Conservation (phyloP, 208 protist genomes). For the Tetramitus jugosus region DNA sequence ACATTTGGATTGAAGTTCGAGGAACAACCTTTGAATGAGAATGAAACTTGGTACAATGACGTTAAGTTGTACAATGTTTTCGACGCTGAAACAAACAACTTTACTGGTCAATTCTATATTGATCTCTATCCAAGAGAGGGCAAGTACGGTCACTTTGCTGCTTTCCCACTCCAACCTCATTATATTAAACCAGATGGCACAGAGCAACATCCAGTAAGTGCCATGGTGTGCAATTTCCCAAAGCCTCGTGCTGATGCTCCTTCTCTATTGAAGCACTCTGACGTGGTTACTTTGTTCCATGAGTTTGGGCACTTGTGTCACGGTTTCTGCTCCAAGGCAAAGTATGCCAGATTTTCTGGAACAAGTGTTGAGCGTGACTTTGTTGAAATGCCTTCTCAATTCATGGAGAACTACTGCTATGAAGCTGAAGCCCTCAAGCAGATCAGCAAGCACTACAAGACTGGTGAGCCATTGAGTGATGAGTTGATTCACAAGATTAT, state of each 20-base stretch:
- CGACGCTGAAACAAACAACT: slow-evolving; percentile 18
- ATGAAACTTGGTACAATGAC: slow-evolving; percentile 19
- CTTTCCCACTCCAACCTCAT: slow-evolving; percentile 18
- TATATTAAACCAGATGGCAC: background rate
- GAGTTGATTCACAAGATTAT: slow-evolving; percentile 29
- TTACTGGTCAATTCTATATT: slow-evolving; percentile 28
- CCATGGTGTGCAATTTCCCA: slow-evolving; percentile 27
- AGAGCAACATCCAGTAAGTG: slow-evolving; percentile 14
- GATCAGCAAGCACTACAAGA: slow-evolving; percentile 24
- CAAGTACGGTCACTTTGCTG: slow-evolving; percentile 30
- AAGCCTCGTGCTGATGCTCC: slow-evolving; percentile 8
- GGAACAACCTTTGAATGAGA: slow-evolving; percentile 5
- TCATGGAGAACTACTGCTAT: slow-evolving; percentile 28
- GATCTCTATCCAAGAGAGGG: slow-evolving; percentile 27
- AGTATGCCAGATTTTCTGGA: slow-evolving; percentile 20
- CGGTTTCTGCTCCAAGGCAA: background rate
- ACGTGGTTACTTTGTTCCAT: slow-evolving; percentile 28
- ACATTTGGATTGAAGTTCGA: slow-evolving; percentile 9
- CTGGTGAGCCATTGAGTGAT: slow-evolving; percentile 14
- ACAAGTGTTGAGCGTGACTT: slow-evolving; percentile 23
- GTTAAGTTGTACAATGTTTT: slow-evolving; percentile 24
- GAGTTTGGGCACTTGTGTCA: slow-evolving; percentile 29
- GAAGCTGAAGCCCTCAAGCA: slow-evolving; percentile 17
- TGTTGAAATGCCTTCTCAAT: slow-evolving; percentile 34
- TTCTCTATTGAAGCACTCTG: slow-evolving; percentile 20